Percentiles rank a stretch among this genome's conserved stretches.
Evolutionary conservation across 805 yeast genomes (phyloP).

Genomic region (Wickerhamomyces bisporus): DNA sequence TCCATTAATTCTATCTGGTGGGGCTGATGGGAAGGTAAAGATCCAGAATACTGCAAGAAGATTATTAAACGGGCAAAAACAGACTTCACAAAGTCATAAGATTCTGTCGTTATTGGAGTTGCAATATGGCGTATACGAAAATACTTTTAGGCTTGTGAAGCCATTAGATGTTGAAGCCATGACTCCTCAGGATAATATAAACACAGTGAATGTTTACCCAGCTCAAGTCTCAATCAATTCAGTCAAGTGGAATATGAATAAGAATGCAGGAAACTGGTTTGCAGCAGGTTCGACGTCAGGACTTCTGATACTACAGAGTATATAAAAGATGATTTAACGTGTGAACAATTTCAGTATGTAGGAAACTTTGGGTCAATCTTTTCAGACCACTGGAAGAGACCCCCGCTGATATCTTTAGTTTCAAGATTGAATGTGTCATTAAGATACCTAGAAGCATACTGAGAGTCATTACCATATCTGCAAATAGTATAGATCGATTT

Average conservation of each 20-base stretch:
- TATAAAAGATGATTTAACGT: not conserved
- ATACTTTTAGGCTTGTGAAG: conserved; percentile 37
- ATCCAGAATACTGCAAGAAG: conserved; percentile 37
- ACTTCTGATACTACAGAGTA: conserved; percentile 31
- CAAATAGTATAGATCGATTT: conserved; percentile 63
- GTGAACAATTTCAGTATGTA: conserved; percentile 37
- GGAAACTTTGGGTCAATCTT: conserved; percentile 59
- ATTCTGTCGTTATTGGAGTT: conserved; percentile 31
- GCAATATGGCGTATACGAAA: conserved; percentile 35
- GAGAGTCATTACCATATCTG: conserved; percentile 89
- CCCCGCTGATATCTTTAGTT: conserved; percentile 73
- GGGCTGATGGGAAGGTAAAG: conserved; percentile 43
- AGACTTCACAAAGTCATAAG: conserved; percentile 23
- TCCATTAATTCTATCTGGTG: conserved; percentile 43
- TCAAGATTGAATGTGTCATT: conserved; percentile 43
- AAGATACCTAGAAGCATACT: conserved; percentile 58
- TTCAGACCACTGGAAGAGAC: conserved; percentile 63
- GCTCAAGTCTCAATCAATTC: conserved; percentile 44
- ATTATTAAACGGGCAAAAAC: conserved; percentile 30
- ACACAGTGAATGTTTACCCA: conserved; percentile 36
- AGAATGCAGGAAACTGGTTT: conserved; percentile 39
- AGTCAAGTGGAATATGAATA: conserved; percentile 54
- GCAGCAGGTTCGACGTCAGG: conserved; percentile 52
- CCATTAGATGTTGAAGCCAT: conserved; percentile 31
- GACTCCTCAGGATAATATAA: conserved; percentile 20